Evolutionary conservation across 2,329 filamentous ascomycete genomes (phyloP).

Genomic region (Hansfordia pulvinata): DNA sequence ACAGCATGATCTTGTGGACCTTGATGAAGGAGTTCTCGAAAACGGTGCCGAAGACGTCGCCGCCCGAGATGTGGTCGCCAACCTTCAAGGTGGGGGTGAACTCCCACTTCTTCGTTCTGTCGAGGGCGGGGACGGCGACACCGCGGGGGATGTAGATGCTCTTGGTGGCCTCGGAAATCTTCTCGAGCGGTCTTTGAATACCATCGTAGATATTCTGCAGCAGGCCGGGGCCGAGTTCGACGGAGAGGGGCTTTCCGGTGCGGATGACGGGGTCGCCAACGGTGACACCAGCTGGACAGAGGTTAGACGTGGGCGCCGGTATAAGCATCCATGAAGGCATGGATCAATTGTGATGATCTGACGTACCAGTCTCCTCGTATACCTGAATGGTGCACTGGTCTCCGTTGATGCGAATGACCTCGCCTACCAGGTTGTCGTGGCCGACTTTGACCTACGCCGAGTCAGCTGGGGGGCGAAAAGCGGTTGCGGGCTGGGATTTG

Average conservation of each 20-base stretch:
- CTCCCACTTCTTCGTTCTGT: conserved; percentile 90
- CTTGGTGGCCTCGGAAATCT: conserved; percentile 62
- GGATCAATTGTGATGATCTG: conserved; percentile 1
- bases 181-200: conserved; percentile 87
- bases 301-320: conserved; percentile 2
- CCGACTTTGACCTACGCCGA: conserved; percentile 67
- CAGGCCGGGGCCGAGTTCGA: conserved; percentile 91
- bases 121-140: conserved; percentile 74
- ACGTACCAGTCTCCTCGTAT: conserved; percentile 91
- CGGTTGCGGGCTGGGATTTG: background rate
- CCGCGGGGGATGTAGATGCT: conserved; percentile 98
- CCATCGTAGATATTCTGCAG: conserved; percentile 99
- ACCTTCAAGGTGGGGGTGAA: conserved; percentile 88
- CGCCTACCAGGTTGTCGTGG: conserved; percentile 81
- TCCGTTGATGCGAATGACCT: conserved; percentile 93
- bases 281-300: conserved; percentile 65
- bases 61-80: conserved; percentile 91
- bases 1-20: conserved; percentile 86
- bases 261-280: conserved; percentile 86
- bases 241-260: conserved; percentile 90
- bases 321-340: too few relatives aligned
- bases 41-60: conserved; percentile 90
- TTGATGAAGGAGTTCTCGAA: conserved; percentile 92
- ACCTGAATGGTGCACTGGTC: conserved; percentile 98
- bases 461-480: too few relatives aligned